These are phyloP conservation scores for Heterobasidion annosum DNA, from an alignment of 1,284 basidiomycete genomes.

Conservation along the genomic window DNA sequence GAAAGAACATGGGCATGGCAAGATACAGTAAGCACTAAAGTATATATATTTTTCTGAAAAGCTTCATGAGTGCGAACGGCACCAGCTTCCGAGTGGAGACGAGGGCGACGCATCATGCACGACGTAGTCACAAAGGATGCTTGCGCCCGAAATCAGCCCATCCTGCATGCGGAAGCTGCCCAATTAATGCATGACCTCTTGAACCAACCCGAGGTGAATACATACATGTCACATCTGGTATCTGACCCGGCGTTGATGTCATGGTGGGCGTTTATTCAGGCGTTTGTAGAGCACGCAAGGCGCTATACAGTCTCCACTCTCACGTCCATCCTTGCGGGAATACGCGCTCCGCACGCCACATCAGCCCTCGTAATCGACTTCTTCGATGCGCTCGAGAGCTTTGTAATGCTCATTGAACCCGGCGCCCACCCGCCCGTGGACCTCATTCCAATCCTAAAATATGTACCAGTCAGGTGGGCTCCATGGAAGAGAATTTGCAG, in stretches of 20 bases:
- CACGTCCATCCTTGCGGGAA: conserved; percentile 21
- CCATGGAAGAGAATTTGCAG: conserved; percentile 20
- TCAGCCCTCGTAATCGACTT: conserved; percentile 16
- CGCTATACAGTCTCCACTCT: conserved; percentile 19
- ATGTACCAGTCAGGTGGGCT: conserved; percentile 23
- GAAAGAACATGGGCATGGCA: conserved; percentile 15
- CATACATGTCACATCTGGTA: neutral
- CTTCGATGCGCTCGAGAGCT: conserved; percentile 17
- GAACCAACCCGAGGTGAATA: conserved; percentile 19
- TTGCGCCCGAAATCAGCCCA: conserved; percentile 15
- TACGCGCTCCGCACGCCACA: conserved; percentile 18
- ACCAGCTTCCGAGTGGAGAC: conserved; percentile 17
- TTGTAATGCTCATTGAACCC: conserved; percentile 18
- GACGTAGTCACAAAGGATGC: conserved; percentile 19
- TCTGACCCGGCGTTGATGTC: neutral
- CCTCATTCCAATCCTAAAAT: conserved; percentile 22
- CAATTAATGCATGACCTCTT: conserved; percentile 25
- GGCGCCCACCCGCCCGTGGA: conserved; percentile 25
- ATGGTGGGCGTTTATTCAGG: conserved; percentile 7
- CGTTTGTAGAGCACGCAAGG: conserved; percentile 17
- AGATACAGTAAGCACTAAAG: neutral
- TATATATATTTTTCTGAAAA: neutral
- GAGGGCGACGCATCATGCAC: conserved; percentile 19
- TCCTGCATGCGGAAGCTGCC: conserved; percentile 21
- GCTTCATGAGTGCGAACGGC: conserved; percentile 4